Evolutionary conservation across 2,329 filamentous ascomycete genomes (phyloP), one percentile per base, ranked within the genome.

Genomic region (Exophiala oligosperma): DNA sequence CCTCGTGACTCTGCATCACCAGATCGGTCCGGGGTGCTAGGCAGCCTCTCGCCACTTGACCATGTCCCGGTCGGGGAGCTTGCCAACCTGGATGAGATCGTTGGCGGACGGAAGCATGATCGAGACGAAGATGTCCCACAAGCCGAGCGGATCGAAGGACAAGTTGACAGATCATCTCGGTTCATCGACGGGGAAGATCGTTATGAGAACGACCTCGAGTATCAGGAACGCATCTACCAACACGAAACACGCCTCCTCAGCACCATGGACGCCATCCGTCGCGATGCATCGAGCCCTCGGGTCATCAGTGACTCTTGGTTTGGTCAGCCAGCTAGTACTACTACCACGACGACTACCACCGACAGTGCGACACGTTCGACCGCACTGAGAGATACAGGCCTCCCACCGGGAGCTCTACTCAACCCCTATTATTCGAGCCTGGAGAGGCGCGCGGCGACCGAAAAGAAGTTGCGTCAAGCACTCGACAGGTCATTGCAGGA

Each of bases 31-130:
- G 61, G 63, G 5, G 57, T 66, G 3, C 46, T 62, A 14, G 61
- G 52, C 24, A 61, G 59, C 40, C 52, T 41, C 28, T 66, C 61
- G 35, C 61, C 57, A 9, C 21, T 60, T 3, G 63, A 66, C 28
- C 55, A 64, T 50, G 32, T 65, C 17, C 56, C 63, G 6, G 37
- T 46, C 9, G 40, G 52, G 14, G 48, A 52, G 24, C 12, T 59
- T 14, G 37, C 17, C 12, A 43, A 41, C 7, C n/a, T 57, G 12
- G 32, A 54, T 2, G 40, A 54, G 1, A 23, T 43, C 14, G 24
- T 43, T n/a, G 2, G 21, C 37, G 11, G 40, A 21, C 35, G 41
- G n/a, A 49, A 32, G n/a, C 43, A 52, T 26, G 43, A 44, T 24
- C 24, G 24, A 38, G 49, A 21, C 8, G 41, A 29, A 6, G 52